Conservation (phyloP, 345 rosid species). For the Ceriops decandra region DNA sequence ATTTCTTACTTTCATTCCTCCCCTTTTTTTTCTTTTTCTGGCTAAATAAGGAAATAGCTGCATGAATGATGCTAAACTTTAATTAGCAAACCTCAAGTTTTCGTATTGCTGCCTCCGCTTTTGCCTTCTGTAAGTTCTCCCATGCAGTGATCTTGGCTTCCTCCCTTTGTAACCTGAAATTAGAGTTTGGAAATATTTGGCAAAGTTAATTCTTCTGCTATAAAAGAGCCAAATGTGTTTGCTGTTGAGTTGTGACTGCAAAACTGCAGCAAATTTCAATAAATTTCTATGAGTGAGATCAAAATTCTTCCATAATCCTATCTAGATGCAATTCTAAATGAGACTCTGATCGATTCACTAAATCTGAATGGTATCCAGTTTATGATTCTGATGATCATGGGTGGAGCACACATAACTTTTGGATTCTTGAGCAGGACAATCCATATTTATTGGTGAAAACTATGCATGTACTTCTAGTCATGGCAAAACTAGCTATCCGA, state of each 20-base stretch:
- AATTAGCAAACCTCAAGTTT: slow-evolving; percentile 68
- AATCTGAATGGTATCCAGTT: too few relatives aligned
- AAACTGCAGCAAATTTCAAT: too few relatives aligned
- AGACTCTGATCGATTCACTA: too few relatives aligned
- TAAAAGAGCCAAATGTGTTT: not conserved
- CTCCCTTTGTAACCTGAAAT: slow-evolving; percentile 67
- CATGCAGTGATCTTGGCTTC: slow-evolving; percentile 93
- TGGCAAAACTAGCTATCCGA: not conserved
- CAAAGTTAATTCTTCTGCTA: not conserved
- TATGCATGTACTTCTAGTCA: not conserved
- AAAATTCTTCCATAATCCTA: too few relatives aligned
- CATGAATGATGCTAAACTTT: not conserved
- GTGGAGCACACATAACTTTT: too few relatives aligned
- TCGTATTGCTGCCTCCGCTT: slow-evolving; percentile 92
- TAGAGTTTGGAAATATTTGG: not conserved
- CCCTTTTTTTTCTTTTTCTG: not conserved
- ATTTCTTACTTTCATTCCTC: not conserved
- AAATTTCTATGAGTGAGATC: too few relatives aligned
- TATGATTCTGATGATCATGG: too few relatives aligned
- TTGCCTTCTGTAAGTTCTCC: slow-evolving; percentile 95
- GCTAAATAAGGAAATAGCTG: not conserved
- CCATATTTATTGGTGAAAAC: too few relatives aligned
- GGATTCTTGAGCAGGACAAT: too few relatives aligned
- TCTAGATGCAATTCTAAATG: too few relatives aligned
- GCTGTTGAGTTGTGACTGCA: slow-evolving; percentile 4